Base-by-base conservation (phyloP, 208 protist genomes). In the Leishmania braziliensis region DNA sequence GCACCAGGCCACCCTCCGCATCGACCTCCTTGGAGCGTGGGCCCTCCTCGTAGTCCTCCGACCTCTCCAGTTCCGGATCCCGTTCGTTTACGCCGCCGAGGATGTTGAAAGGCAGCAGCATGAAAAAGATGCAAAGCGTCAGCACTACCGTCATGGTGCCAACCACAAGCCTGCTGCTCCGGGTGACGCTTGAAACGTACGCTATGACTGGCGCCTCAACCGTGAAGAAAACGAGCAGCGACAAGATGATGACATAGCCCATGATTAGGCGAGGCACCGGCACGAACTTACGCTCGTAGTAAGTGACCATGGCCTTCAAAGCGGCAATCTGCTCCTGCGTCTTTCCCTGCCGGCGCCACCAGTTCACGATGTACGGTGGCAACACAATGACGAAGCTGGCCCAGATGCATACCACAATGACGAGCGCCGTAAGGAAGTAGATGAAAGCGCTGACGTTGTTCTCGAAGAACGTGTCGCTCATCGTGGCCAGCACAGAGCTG, bases 321-420 rank as follows among this genome's bases (percentile, higher is more conserved):
- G 75, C 82, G 33, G 51, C 54, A 43, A 92, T 76, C 74, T 94
- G 66, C 80, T 84, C 86, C 70, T 58, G 48, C 53, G 89, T 87
- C 79, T 90, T 89, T 46, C 80, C 79, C n/a, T 89, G 91, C 4
- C 80, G 76, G 8, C 91, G 84, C 89, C 89, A 95, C 72, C 88
- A 87, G 81, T 95, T 95, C 73, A 88, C 70, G 54, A 90, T 78
- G 83, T 95, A 95, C 26, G 91, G 91, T 50, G 91, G 91, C 77
- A 95, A 83, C 29, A 89, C 87, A 9, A 95, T 71, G 0, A 84
- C 71, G 29, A 92, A 88, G 71, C 83, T 82, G 60, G 86, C 85
- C 79, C 81, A 86, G 73, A 85, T 77, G 53, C 81, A 85, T 18
- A 95, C 88, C 4, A 87, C 78, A 36, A 92, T 82, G 66, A 69